Percentiles rank a stretch among this genome's conserved stretches.
Evolutionary conservation across 208 protist genomes (phyloP).

Genomic region (Acanthamoeba divionensis): DNA sequence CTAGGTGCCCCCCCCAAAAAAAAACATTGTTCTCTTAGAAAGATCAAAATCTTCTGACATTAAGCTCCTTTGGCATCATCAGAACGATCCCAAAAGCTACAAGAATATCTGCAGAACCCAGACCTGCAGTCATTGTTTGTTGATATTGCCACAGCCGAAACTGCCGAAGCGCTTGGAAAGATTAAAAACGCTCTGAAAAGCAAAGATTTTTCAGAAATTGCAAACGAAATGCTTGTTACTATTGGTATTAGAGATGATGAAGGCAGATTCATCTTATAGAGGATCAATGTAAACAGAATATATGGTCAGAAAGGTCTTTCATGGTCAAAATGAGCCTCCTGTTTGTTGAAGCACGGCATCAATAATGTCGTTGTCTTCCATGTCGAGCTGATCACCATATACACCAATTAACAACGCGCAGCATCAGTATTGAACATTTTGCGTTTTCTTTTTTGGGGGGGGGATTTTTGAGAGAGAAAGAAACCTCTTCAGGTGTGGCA

Average conservation of each 20-base stretch:
- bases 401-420: background rate
- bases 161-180: background rate
- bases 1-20: no score
- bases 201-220: background rate
- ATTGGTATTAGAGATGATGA: conserved; percentile 25
- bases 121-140: background rate
- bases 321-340: conserved; percentile 44
- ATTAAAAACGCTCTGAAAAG: conserved; percentile 22
- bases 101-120: background rate
- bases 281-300: background rate
- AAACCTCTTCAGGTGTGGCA: conserved; percentile 90
- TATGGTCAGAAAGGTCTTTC: background rate
- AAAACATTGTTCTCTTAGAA: no score
- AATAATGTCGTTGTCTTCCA: conserved; percentile 74
- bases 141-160: background rate
- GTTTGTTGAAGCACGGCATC: conserved; percentile 64
- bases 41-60: no score
- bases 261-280: conserved; percentile 27
- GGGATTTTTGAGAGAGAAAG: background rate
- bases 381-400: conserved; percentile 50
- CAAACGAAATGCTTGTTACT: background rate
- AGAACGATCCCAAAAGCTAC: background rate
- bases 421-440: background rate
- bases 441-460: background rate
- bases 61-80: no score